A percentile compares a stretch with the other conserved stretches of the same genome.
Conservation (phyloP, 2,329 filamentous ascomycete genomes). For the Akanthomyces dipterigenus region DNA sequence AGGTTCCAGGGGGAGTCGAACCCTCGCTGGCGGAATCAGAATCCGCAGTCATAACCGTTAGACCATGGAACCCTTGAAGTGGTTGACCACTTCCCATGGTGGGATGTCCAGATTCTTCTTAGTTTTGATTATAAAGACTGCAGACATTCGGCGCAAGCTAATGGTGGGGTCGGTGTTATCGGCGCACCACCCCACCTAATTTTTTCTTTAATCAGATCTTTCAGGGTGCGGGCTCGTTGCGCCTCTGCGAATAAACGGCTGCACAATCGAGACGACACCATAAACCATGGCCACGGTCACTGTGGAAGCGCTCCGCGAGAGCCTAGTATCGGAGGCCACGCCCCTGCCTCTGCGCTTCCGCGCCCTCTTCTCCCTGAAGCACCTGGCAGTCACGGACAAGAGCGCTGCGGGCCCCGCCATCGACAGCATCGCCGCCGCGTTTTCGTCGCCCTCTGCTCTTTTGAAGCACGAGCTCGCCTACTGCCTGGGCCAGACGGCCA, state of each 20-base stretch:
- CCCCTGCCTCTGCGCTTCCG: slow-evolving; percentile 87
- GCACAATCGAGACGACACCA: slow-evolving; percentile 7
- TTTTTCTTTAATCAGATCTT: slow-evolving; percentile 14
- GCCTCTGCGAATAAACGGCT: slow-evolving; percentile 2
- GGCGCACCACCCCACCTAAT: slow-evolving; percentile 16
- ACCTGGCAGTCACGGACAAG: slow-evolving; percentile 69
- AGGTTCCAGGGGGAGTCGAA: slow-evolving; percentile 31
- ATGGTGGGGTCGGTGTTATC: slow-evolving; percentile 16
- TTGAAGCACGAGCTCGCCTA: slow-evolving; percentile 97
- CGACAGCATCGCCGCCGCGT: slow-evolving; percentile 80
- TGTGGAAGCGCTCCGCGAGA: slow-evolving; percentile 61
- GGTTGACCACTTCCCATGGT: slow-evolving; percentile 22
- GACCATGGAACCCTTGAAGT: slow-evolving; percentile 28
- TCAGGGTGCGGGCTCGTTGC: neutral
- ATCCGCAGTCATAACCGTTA: slow-evolving; percentile 33
- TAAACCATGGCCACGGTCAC: slow-evolving; percentile 31
- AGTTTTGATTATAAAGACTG: neutral
- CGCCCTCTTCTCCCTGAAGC: slow-evolving; percentile 95
- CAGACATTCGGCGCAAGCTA: neutral
- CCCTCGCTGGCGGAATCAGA: slow-evolving; percentile 32
- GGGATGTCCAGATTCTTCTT: neutral
- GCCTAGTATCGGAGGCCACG: slow-evolving; percentile 71
- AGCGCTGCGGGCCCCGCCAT: slow-evolving; percentile 50
- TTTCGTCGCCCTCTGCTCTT: slow-evolving; percentile 77
- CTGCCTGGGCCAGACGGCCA: slow-evolving; percentile 86